These are phyloP conservation scores for Thalia dealbata DNA, from an alignment of 176 grass and related monocot genomes.

Conservation along the genomic window DNA sequence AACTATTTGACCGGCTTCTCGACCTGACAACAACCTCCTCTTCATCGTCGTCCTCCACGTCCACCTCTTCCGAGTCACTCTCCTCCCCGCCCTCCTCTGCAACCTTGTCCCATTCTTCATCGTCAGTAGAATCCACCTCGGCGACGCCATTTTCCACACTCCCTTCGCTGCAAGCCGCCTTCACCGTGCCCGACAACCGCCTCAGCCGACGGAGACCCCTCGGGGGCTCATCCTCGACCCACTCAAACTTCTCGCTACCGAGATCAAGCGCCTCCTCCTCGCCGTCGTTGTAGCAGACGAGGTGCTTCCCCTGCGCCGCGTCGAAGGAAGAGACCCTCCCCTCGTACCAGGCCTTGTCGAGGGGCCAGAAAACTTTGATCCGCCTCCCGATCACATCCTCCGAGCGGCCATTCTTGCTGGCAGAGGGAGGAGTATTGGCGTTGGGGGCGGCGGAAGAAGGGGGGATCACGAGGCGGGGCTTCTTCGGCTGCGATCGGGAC, in stretches of 20 bases:
- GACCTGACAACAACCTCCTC: slow-evolving; percentile 29
- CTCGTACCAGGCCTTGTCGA: slow-evolving; percentile 72
- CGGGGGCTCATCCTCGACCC: slow-evolving; percentile 29
- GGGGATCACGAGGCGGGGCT: slow-evolving; percentile 30
- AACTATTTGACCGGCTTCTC: slow-evolving; percentile 21
- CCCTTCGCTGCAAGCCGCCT: slow-evolving; percentile 10
- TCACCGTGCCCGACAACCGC: slow-evolving; percentile 34
- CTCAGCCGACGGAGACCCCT: slow-evolving; percentile 74
- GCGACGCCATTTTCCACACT: slow-evolving; percentile 19
- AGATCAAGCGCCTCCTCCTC: slow-evolving; percentile 75
- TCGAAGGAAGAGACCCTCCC: slow-evolving; percentile 55
- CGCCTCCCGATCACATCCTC: slow-evolving; percentile 46
- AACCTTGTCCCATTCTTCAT: slow-evolving; percentile 59
- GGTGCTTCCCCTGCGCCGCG: slow-evolving; percentile 30
- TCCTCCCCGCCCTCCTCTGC: slow-evolving; percentile 24
- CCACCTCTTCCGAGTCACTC: slow-evolving; percentile 60
- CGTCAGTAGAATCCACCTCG: slow-evolving; percentile 44
- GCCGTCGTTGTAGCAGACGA: slow-evolving; percentile 58
- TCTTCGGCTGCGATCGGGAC: slow-evolving; percentile 41
- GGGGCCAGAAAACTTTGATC: slow-evolving; percentile 77
- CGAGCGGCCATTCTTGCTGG: slow-evolving; percentile 18
- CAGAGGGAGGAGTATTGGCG: slow-evolving; percentile 21
- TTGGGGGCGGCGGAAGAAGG: slow-evolving; percentile 7
- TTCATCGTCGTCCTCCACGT: slow-evolving; percentile 39
- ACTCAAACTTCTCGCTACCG: slow-evolving; percentile 55